phyloP scores from a whole-genome alignment of 1,284 basidiomycete genomes.

The Irpex lacteus region DNA sequence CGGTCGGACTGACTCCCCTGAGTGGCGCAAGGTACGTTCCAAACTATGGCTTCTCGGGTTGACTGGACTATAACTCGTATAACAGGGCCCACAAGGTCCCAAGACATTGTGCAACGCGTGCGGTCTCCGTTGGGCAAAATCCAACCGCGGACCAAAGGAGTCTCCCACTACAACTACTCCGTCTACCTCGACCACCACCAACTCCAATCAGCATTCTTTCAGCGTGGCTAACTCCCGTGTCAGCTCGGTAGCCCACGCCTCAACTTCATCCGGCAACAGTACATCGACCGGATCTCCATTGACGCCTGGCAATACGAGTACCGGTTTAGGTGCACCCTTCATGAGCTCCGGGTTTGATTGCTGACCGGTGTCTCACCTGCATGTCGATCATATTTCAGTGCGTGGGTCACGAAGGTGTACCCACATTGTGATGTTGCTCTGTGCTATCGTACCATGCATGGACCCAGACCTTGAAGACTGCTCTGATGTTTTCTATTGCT shows the following conservation, averaged over 20 bases:
- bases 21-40: conserved; percentile 73
- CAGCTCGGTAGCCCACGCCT: background rate
- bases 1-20: conserved; percentile 78
- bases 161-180: background rate
- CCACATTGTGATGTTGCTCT: background rate
- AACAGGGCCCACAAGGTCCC: conserved; percentile 73
- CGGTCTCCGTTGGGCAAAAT: conserved; percentile 82
- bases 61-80: conserved; percentile 16
- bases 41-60: conserved; percentile 12
- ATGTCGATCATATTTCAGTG: background rate
- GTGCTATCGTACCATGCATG: too few species aligned
- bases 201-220: background rate
- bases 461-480: too few species aligned
- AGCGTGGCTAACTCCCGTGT: background rate
- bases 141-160: conserved; percentile 17
- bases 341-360: background rate
- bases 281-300: background rate
- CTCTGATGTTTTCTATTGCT: too few species aligned
- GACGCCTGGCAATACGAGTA: background rate
- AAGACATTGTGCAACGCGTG: conserved; percentile 90
- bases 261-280: background rate
- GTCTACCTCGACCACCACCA: background rate
- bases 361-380: background rate
- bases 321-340: background rate
- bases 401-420: background rate